Conservation (phyloP, 345 rosid species). For the Durio zibethinus region DNA sequence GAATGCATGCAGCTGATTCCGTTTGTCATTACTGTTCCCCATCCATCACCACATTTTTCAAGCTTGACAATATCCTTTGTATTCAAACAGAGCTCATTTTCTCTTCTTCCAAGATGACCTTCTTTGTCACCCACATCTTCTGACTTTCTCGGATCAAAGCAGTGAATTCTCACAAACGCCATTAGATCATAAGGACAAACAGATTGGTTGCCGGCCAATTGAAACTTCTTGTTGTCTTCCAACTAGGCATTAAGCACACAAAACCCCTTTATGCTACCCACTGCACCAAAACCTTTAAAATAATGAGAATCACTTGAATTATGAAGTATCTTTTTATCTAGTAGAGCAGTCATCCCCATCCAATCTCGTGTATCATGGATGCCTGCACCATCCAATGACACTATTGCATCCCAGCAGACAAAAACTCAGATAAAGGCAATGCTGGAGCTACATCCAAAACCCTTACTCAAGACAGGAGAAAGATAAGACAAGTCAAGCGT, state of each 20-base stretch:
- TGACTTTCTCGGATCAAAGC: conserved; percentile 27
- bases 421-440: conserved; percentile 66
- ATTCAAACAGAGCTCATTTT: conserved; percentile 51
- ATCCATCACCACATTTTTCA: conserved; percentile 60
- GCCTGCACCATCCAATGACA: conserved; percentile 64
- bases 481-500: background rate
- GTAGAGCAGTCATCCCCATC: conserved; percentile 42
- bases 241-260: conserved; percentile 56
- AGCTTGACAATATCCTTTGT: conserved; percentile 63
- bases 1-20: conserved; percentile 53
- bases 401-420: conserved; percentile 76
- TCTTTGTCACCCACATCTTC: conserved; percentile 18
- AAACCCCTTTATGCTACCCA: conserved; percentile 56
- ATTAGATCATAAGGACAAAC: conserved; percentile 58
- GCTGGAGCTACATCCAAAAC: conserved; percentile 60
- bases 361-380: conserved; percentile 59
- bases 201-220: conserved; percentile 31
- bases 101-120: conserved; percentile 21
- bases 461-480: conserved; percentile 36
- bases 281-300: conserved; percentile 26
- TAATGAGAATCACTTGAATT: conserved; percentile 33
- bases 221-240: conserved; percentile 41
- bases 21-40: conserved; percentile 32
- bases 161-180: conserved; percentile 42
- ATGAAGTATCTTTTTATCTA: conserved; percentile 37